Conservation (phyloP, 148 eudicot genomes). For the Linanthus parryae region DNA sequence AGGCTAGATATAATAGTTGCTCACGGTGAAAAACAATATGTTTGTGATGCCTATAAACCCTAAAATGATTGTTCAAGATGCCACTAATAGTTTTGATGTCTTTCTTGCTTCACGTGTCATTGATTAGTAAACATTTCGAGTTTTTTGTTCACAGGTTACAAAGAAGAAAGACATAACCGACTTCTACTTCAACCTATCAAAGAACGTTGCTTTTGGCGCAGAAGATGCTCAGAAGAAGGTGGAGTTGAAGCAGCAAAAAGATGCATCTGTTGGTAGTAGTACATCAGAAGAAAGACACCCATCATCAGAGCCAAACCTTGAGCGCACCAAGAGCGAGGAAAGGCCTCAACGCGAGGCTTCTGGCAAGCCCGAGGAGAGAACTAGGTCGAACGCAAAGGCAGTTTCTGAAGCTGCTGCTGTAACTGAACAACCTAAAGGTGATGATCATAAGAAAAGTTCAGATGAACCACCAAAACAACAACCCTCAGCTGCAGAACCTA, state of each 20-base stretch:
- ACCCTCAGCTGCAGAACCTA: conserved; percentile 29
- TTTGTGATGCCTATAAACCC: no score
- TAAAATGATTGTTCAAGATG: no score
- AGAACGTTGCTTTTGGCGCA: conserved; percentile 84
- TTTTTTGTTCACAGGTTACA: conserved; percentile 48
- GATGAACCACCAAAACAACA: no score
- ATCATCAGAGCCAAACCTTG: conserved; percentile 17
- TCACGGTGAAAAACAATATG: no score
- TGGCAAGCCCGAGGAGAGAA: conserved; percentile 16
- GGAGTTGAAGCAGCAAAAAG: conserved; percentile 20
- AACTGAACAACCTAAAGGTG: conserved; percentile 24
- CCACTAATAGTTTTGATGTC: no score
- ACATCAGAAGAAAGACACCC: conserved; percentile 20
- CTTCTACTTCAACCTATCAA: conserved; percentile 76
- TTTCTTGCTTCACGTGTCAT: no score
- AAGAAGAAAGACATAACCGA: conserved; percentile 76
- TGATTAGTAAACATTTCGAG: no score
- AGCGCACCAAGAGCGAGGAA: conserved; percentile 17
- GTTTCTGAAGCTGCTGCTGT: conserved; percentile 11
- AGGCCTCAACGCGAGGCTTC: conserved; percentile 20
- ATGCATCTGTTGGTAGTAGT: conserved; percentile 12
- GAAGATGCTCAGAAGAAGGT: conserved; percentile 24
- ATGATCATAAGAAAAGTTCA: no score
- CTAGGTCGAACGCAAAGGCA: conserved; percentile 16
- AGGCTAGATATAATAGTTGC: no score